These are phyloP conservation scores for Trifolium fragiferum DNA, from an alignment of 306 rosid genomes.

Conservation along the genomic window DNA sequence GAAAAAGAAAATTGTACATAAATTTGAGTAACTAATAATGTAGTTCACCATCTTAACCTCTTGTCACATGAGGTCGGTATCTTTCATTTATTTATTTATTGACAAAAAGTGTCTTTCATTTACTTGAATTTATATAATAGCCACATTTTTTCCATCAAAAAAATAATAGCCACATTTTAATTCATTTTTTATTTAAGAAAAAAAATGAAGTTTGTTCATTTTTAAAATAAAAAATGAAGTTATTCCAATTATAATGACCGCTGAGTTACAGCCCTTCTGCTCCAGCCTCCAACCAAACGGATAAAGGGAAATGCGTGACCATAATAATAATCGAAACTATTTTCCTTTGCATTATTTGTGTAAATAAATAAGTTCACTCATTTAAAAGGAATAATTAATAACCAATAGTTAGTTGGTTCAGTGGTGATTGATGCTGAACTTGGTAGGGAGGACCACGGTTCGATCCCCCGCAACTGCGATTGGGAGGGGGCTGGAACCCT, in stretches of 20 bases:
- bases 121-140: too few relatives aligned
- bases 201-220: too few relatives aligned
- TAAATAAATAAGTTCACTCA: too few relatives aligned
- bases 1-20: not conserved
- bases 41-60: not conserved
- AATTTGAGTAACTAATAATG: constrained; percentile 1
- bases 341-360: too few relatives aligned
- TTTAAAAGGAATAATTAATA: too few relatives aligned
- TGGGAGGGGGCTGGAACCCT: too few relatives aligned
- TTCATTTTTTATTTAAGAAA: not conserved
- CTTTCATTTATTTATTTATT: not conserved
- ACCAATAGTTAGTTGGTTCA: too few relatives aligned
- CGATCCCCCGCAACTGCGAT: too few relatives aligned
- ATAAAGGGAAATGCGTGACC: constrained; percentile 26
- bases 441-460: too few relatives aligned
- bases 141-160: too few relatives aligned
- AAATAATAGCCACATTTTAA: constrained; percentile 26
- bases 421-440: too few relatives aligned
- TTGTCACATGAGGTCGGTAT: not conserved
- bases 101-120: not conserved
- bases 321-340: not conserved
- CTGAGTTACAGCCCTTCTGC: not conserved
- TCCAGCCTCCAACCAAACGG: not conserved
- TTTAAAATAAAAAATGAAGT: not conserved
- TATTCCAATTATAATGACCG: constrained; percentile 21